These are phyloP conservation scores for Neonothopanus nambi DNA, from an alignment of 1,284 basidiomycete genomes.

Conservation along the genomic window DNA sequence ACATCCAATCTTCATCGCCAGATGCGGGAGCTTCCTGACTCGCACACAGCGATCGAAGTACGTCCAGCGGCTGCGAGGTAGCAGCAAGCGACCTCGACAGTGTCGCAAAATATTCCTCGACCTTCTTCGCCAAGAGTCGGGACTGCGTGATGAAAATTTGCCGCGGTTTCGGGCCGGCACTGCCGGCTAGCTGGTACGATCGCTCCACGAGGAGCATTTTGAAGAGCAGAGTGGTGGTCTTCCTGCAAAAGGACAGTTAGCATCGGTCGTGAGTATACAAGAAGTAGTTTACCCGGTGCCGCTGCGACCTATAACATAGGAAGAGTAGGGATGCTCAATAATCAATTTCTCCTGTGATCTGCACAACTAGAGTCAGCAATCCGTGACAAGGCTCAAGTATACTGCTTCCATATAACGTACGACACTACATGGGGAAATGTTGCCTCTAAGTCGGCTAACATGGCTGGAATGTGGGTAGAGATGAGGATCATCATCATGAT, in stretches of 20 bases:
- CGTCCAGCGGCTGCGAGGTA: conserved; percentile 37
- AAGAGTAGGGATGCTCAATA: conserved; percentile 59
- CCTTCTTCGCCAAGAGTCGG: conserved; percentile 60
- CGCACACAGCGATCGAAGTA: conserved; percentile 35
- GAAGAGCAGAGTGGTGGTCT: conserved; percentile 76
- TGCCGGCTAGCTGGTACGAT: conserved; percentile 39
- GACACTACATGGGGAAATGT: conserved; percentile 44
- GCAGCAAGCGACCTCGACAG: conserved; percentile 48
- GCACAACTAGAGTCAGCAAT: background rate
- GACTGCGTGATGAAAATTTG: conserved; percentile 78
- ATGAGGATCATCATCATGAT: background rate
- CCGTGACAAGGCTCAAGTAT: no score
- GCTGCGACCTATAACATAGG: conserved; percentile 70
- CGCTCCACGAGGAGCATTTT: conserved; percentile 70
- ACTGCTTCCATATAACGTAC: conserved; percentile 20
- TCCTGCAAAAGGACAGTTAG: conserved; percentile 39
- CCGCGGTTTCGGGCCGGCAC: conserved; percentile 44
- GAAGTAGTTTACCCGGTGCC: conserved; percentile 60
- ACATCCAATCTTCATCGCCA: conserved; percentile 34
- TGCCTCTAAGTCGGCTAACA: conserved; percentile 47
- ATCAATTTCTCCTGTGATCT: conserved; percentile 63
- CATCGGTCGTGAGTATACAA: background rate
- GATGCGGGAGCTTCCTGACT: conserved; percentile 22
- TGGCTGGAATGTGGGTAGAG: conserved; percentile 23
- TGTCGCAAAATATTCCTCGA: conserved; percentile 64